phyloP scores from a whole-genome alignment of 345 rosid species.

The Excoecaria cochinchinensis region DNA sequence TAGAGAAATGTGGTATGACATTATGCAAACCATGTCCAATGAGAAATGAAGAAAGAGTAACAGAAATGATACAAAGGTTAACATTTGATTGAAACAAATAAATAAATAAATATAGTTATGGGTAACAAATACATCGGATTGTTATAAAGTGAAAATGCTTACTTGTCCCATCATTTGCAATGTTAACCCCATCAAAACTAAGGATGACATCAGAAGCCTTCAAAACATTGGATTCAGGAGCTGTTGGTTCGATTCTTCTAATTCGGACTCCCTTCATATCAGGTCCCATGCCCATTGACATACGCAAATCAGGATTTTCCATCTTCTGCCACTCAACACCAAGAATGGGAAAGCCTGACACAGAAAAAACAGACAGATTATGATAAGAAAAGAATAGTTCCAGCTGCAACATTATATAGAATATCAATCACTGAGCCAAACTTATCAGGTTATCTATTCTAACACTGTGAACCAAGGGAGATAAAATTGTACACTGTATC shows the following conservation, averaged over 20 bases:
- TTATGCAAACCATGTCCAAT: not conserved
- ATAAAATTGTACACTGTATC: not conserved
- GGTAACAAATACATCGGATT: too few species aligned
- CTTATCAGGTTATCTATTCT: not conserved
- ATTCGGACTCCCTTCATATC: conserved; percentile 89
- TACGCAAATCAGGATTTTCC: conserved; percentile 89
- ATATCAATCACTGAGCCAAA: not conserved
- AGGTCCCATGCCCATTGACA: conserved; percentile 75
- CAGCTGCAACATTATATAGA: not conserved
- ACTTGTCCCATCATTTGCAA: conserved; percentile 98
- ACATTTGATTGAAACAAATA: not conserved
- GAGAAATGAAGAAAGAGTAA: not conserved
- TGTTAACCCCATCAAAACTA: conserved; percentile 78
- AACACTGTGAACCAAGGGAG: not conserved
- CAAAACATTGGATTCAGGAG: conserved; percentile 76
- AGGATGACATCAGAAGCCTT: conserved; percentile 84
- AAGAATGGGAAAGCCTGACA: conserved; percentile 78
- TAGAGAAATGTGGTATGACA: not conserved
- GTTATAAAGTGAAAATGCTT: conserved; percentile 12
- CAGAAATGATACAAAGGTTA: too few species aligned
- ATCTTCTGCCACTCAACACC: conserved; percentile 99
- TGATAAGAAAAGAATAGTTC: conserved; percentile 2
- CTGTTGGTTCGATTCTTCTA: conserved; percentile 91
- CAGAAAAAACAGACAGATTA: conserved; percentile 14
- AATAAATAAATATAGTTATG: not conserved